A percentile compares a stretch with the other conserved stretches of the same genome.
Conservation (phyloP, 2,329 filamentous ascomycete species). For the Arthroderma uncinatum region DNA sequence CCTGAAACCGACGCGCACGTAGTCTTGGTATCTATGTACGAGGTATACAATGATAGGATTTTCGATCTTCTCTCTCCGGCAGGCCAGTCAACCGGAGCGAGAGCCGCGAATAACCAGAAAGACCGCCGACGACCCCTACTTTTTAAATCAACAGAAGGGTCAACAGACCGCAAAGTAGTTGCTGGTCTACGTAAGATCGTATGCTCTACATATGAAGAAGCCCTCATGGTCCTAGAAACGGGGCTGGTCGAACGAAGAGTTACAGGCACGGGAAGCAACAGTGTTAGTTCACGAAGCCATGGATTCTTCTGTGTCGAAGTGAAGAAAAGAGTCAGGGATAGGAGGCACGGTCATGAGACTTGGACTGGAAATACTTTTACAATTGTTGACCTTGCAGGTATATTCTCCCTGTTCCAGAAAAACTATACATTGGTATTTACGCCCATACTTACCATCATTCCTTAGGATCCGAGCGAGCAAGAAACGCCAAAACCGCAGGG, state of each 20-base stretch:
- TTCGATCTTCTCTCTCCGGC: constrained; percentile 69
- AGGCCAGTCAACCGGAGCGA: constrained; percentile 29
- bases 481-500: constrained; percentile 87
- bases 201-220: constrained; percentile 70
- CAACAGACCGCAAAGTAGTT: constrained; percentile 85
- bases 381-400: constrained; percentile 79
- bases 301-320: constrained; percentile 95
- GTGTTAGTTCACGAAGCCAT: constrained; percentile 81
- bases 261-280: constrained; percentile 85
- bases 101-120: constrained; percentile 38
- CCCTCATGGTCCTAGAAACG: constrained; percentile 78
- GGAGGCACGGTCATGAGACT: constrained; percentile 42
- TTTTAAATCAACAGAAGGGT: constrained; percentile 84
- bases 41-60: constrained; percentile 97
- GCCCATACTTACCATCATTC: constrained; percentile 16
- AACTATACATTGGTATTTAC: background rate
- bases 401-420: constrained; percentile 13
- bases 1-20: constrained; percentile 68
- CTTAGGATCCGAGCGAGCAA: constrained; percentile 68
- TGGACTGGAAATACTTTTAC: constrained; percentile 75
- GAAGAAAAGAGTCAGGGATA: constrained; percentile 57
- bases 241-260: constrained; percentile 78
- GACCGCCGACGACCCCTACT: constrained; percentile 71
- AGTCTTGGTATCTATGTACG: constrained; percentile 92
- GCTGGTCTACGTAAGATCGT: constrained; percentile 84